These are phyloP conservation scores for Friedmanniomyces simplex DNA, from an alignment of 495 filamentous ascomycete genomes.

Conservation along the genomic window DNA sequence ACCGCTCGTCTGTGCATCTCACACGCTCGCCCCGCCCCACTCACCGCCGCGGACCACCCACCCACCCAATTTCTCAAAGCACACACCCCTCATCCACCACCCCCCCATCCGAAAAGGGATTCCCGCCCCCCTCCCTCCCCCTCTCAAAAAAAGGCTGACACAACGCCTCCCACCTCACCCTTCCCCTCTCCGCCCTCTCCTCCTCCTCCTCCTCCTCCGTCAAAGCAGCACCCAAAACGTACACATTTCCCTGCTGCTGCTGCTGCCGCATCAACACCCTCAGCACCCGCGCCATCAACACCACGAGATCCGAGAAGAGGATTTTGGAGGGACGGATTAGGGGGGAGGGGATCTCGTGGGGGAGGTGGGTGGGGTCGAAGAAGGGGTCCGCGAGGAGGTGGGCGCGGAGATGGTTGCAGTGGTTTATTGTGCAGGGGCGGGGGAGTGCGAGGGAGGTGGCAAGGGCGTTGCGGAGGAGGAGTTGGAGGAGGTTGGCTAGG, in stretches of 20 bases:
- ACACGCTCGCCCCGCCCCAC: too few species aligned
- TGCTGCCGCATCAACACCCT: slow-evolving; percentile 7
- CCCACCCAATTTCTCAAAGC: too few species aligned
- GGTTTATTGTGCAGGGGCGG: not conserved
- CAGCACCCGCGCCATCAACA: slow-evolving; percentile 7
- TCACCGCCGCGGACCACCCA: too few species aligned
- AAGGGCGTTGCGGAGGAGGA: slow-evolving; percentile 6
- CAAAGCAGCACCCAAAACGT: not conserved
- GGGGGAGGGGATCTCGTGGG: slow-evolving; percentile 3
- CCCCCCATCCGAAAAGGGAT: not conserved
- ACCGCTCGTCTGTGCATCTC: too few species aligned
- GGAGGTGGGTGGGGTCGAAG: slow-evolving; percentile 7
- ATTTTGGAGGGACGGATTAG: not conserved
- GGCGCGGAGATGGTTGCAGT: not conserved
- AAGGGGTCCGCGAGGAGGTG: slow-evolving; percentile 9
- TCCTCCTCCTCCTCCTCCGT: not conserved
- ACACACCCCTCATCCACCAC: not conserved
- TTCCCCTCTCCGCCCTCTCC: slow-evolving; percentile 7
- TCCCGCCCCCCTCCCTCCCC: not conserved
- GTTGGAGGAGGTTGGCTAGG: slow-evolving; percentile 1
- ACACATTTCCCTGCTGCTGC: too few species aligned
- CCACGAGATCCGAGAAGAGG: slow-evolving; percentile 7
- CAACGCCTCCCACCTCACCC: slow-evolving; percentile 8
- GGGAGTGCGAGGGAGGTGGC: not conserved
- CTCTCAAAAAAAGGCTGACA: slow-evolving; percentile 12